Evolutionary conservation across 352 stramenopile genomes (phyloP), one percentile per base, ranked within the genome.

Genomic region (Globisporangium okanoganense): DNA sequence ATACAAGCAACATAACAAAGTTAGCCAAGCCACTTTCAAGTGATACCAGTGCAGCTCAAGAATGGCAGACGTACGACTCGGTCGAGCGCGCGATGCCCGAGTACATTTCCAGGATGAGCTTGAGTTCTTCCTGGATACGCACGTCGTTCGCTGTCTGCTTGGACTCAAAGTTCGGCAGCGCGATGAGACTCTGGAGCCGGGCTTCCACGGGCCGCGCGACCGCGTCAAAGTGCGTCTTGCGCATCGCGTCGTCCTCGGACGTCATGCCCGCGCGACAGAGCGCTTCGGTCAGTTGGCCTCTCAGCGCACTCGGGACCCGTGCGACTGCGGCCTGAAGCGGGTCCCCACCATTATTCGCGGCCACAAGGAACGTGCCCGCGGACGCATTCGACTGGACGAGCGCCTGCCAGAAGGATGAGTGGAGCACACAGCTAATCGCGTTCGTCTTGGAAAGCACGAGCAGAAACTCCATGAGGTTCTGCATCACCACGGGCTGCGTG

Each of bases 381-480:
- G 75, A 76, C 0, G 78, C 79, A 64, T 93, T 92, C 1, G 79
- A 71, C 47, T 92, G 78, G 20, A 92, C 81, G 16, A 95, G 73
- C 16, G 80, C 72, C 58, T 89, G 78, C 80, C 85, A 95, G 61
- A 84, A 79, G 14, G 76, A 64, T 1, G 73, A 74, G 38, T 69
- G 62, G 20, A 95, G 36, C 6, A 92, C 73, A 9, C 63, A 69
- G 54, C 67, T 73, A 41, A 92, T 92, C 18, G 73, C 82, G 59
- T 71, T 70, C 20, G 78, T 87, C 51, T 85, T 89, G 1, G 82
- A 82, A 3, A 94, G 63, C 44, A 86, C 65, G 29, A 95, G 58
- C 27, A 95, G 61, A 25, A 89, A 87, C 44, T 92, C 73, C 50
- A 95, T 88, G 5, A 92, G 64, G 35, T 95, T 82, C 63, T 94